Evolutionary conservation across 1,139 yeast genomes (phyloP), one percentile per base, ranked within the genome.

Genomic region (Candida sanyaensis): DNA sequence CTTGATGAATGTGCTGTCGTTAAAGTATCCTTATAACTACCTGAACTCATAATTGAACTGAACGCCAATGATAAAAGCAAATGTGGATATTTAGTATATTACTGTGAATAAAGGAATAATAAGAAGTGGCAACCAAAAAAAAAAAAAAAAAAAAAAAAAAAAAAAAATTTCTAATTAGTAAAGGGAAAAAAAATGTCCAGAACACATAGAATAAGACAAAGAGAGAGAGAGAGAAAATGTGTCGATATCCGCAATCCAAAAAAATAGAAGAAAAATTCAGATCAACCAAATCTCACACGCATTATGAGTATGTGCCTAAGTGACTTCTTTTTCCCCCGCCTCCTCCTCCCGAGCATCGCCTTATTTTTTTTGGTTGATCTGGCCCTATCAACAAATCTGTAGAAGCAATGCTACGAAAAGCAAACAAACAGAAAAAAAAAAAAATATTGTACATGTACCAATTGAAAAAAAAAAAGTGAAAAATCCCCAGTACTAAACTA

Each of bases 61-160:
- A 33, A 33, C 17, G 26, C 26, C 37, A 21, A 21, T 11, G 6
- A 5, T 17, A 17, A 3, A 17, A 17, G 21, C 12, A 10, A 17
- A 9, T 13, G 7, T 6, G 11, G 21, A 33, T 33, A 17, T 24
- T 21, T 24, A 21, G 29, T 29, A 23, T 9, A 27, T 26, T n/a
- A 5, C 3, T 24, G 23, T 6, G 10, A 24, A 24, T 7, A 11
- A 10, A 30, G 21, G 12, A 8, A 13, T 26, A 34, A 34, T 8
- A 36, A 36, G n/a, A 36, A 24, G 39, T 36, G 39, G 39, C 39
- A 36, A 36, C 39, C 39, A 36, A 36, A 36, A 36, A 34, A 26
- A 26, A 26, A 3, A 3, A 26, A 26, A 26, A 26, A 26, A 3
- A 3, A 26, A 26, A 26, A 26, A 26, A 26, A 8, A 26, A 26